phyloP scores from a whole-genome alignment of 208 protist genomes.

The Leptomonas seymouri region DNA sequence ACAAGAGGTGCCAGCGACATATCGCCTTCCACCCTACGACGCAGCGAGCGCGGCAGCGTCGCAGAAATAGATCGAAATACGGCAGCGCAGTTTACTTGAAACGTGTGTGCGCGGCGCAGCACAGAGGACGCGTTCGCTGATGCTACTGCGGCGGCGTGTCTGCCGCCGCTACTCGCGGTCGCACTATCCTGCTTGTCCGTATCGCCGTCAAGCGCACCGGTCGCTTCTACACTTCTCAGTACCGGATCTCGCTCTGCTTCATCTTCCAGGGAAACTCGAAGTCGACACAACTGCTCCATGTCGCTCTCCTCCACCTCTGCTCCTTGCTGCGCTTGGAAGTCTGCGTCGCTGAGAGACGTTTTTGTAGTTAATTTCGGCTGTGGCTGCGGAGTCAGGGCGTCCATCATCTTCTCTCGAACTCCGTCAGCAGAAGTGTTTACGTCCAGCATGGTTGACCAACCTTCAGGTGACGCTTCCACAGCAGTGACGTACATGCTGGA shows the following conservation, averaged over 20 bases:
- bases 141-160: not conserved
- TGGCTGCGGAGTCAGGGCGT: not conserved
- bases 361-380: not conserved
- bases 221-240: not conserved
- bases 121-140: not conserved
- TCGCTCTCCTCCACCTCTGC: not conserved
- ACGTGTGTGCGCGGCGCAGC: not conserved
- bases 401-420: not conserved
- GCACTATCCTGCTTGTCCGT: not conserved
- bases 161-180: not conserved
- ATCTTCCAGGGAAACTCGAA: constrained; percentile 1
- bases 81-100: constrained; percentile 2
- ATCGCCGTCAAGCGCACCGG: too few relatives aligned
- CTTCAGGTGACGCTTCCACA: not conserved
- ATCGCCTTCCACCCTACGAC: not conserved
- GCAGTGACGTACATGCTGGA: constrained; percentile 16
- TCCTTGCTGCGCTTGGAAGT: not conserved
- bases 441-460: not conserved
- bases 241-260: not conserved
- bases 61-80: not conserved
- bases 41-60: constrained; percentile 11
- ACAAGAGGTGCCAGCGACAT: constrained; percentile 7
- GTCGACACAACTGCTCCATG: not conserved
- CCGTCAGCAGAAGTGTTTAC: not conserved
- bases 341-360: not conserved